Evolutionary conservation across 345 rosid species (phyloP).

Genomic region (Arabidopsis suecica): DNA sequence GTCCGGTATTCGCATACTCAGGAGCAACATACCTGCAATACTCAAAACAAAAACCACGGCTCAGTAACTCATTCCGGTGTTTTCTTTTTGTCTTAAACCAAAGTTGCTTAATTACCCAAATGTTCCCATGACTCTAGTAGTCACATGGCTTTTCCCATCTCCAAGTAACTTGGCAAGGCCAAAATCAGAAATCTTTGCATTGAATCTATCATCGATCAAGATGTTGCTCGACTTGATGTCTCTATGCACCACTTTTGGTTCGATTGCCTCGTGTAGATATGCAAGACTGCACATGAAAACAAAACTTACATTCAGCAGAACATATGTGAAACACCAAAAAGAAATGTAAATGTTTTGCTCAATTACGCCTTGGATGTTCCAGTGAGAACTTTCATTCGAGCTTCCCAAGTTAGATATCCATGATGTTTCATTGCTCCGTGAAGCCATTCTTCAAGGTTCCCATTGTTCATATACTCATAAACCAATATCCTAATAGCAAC

Average conservation of each 20-base stretch:
- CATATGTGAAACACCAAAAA: not conserved
- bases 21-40: conserved; percentile 91
- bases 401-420: conserved; percentile 91
- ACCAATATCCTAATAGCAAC: conserved; percentile 65
- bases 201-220: conserved; percentile 86
- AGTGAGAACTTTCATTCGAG: conserved; percentile 74
- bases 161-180: conserved; percentile 97
- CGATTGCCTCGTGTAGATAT: conserved; percentile 96
- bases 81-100: not conserved
- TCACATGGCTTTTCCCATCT: conserved; percentile 94
- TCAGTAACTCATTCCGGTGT: not conserved
- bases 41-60: conserved; percentile 24
- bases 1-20: conserved; percentile 96
- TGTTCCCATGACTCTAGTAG: conserved; percentile 99
- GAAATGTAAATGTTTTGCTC: not conserved
- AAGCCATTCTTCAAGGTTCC: conserved; percentile 94
- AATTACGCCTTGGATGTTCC: conserved; percentile 93
- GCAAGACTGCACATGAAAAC: conserved; percentile 65
- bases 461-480: conserved; percentile 87
- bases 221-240: conserved; percentile 97
- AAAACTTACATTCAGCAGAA: not conserved
- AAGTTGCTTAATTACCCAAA: conserved; percentile 64
- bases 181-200: conserved; percentile 94
- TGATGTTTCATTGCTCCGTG: conserved; percentile 75
- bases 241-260: conserved; percentile 98